Evolutionary conservation across 129 eudicot genomes (phyloP).

Genomic region (Flaveria sonorensis): DNA sequence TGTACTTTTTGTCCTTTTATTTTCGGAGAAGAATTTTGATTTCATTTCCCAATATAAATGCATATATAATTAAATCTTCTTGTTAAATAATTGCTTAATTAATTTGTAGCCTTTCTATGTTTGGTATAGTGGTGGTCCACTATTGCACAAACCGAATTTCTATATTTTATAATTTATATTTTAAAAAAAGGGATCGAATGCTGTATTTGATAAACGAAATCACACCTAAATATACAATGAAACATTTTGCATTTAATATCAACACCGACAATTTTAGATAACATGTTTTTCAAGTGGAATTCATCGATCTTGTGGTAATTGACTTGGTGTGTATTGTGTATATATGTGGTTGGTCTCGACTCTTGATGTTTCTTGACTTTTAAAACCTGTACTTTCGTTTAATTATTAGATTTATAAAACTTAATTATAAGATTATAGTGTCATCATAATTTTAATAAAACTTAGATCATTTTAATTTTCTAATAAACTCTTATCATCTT

Average conservation of each 20-base stretch:
- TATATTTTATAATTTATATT: background rate
- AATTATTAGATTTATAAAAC: too few species aligned
- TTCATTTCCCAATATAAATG: conserved; percentile 25
- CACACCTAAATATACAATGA: background rate
- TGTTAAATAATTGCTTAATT: background rate
- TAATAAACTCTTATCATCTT: too few species aligned
- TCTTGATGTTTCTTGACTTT: too few species aligned
- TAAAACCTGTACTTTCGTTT: too few species aligned
- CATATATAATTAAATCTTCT: too few species aligned
- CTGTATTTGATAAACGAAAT: background rate
- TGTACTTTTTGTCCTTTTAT: conserved; percentile 22
- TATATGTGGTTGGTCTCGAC: too few species aligned
- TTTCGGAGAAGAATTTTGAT: conserved; percentile 11
- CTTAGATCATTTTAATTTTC: too few species aligned
- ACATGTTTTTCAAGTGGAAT: background rate
- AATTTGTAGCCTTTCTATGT: conserved; percentile 22
- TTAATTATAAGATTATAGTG: too few species aligned
- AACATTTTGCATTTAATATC: background rate
- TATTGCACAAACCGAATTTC: background rate
- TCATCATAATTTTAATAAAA: too few species aligned
- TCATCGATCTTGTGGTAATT: background rate
- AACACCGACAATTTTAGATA: background rate
- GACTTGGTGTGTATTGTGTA: too few species aligned
- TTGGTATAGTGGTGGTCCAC: conserved; percentile 20
- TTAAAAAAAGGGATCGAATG: background rate